phyloP scores from a whole-genome alignment of 1,139 yeast species.

The Magnusiomyces ingens region DNA sequence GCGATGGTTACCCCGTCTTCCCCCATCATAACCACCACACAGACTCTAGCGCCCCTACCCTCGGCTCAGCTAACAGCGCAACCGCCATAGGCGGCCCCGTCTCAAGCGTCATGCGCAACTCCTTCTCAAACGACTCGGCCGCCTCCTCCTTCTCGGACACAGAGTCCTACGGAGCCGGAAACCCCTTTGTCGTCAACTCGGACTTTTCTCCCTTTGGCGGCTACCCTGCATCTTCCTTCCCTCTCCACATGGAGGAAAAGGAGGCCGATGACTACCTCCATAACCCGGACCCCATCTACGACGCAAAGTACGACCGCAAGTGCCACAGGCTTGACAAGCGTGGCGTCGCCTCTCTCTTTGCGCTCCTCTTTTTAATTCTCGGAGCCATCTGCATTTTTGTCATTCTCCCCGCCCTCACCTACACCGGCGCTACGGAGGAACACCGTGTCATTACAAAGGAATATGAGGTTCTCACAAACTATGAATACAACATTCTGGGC shows the following conservation, averaged over 20 bases:
- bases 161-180: conserved; percentile 11
- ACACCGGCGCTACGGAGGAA: conserved; percentile 49
- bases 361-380: conserved; percentile 47
- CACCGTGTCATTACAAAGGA: conserved; percentile 12
- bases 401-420: conserved; percentile 67
- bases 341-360: conserved; percentile 38
- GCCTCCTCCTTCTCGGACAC: conserved; percentile 23
- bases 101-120: conserved; percentile 18
- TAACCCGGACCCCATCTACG: conserved; percentile 87
- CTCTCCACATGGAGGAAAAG: conserved; percentile 77
- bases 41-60: conserved; percentile 6
- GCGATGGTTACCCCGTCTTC: conserved; percentile 7
- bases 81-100: conserved; percentile 12
- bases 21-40: conserved; percentile 7
- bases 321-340: conserved; percentile 44
- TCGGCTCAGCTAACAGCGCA: conserved; percentile 9
- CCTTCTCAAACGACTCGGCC: conserved; percentile 25
- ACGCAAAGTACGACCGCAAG: conserved; percentile 66
- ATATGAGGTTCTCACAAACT: conserved; percentile 45
- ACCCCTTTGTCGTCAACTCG: conserved; percentile 33
- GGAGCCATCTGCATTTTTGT: conserved; percentile 64
- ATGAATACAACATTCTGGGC: conserved; percentile 51
- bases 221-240: conserved; percentile 83
- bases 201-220: conserved; percentile 83
- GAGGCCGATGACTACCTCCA: conserved; percentile 90